phyloP scores from a whole-genome alignment of 129 eudicot genomes.

The Silybum marianum region DNA sequence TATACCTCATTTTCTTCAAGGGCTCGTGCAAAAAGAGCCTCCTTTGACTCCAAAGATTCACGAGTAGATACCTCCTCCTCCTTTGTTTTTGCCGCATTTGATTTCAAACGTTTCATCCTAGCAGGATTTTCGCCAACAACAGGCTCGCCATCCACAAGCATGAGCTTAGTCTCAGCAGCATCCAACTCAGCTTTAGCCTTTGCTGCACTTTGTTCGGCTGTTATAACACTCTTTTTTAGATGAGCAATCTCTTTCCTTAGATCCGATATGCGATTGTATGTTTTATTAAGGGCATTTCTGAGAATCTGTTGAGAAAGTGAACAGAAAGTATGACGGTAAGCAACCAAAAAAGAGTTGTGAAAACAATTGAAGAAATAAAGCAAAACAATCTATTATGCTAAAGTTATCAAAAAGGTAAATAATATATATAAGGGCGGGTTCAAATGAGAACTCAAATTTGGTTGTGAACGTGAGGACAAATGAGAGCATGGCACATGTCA shows the following conservation, averaged over 20 bases:
- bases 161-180: slow-evolving; percentile 67
- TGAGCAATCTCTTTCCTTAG: slow-evolving; percentile 69
- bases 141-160: slow-evolving; percentile 94
- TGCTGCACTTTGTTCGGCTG: slow-evolving; percentile 62
- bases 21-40: slow-evolving; percentile 87
- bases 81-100: slow-evolving; percentile 63
- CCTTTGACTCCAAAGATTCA: slow-evolving; percentile 91
- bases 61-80: slow-evolving; percentile 69
- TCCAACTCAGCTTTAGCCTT: slow-evolving; percentile 76
- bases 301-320: slow-evolving; percentile 55
- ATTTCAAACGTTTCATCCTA: slow-evolving; percentile 75
- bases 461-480: too few species aligned
- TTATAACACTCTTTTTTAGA: slow-evolving; percentile 56
- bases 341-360: not conserved
- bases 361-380: slow-evolving; percentile 1
- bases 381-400: not conserved
- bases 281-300: slow-evolving; percentile 76
- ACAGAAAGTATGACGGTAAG: not conserved
- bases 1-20: slow-evolving; percentile 82
- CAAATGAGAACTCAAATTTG: too few species aligned
- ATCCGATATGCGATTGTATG: slow-evolving; percentile 89
- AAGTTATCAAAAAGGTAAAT: not conserved
- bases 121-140: slow-evolving; percentile 87
- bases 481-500: too few species aligned
- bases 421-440: too few species aligned